Percentiles rank a stretch among this genome's conserved stretches.
These are phyloP conservation scores for Trichaptum fuscoviolaceum DNA, from an alignment of 768 basidiomycete species.

Conservation along the genomic window DNA sequence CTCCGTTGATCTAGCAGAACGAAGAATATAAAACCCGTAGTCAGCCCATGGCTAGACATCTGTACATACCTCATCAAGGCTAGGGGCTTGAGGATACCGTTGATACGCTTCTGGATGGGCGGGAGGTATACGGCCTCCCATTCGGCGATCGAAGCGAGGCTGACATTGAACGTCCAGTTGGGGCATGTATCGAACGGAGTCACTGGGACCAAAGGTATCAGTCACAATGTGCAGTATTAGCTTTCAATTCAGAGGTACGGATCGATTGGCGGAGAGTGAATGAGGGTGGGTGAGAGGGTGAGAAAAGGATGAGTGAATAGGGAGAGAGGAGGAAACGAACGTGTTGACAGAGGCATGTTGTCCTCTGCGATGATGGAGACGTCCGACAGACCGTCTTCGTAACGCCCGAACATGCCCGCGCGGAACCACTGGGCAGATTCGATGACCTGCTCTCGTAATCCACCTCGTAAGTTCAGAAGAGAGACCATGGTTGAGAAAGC, in stretches of 20 bases:
- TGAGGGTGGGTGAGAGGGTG: no score
- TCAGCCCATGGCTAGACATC: no score
- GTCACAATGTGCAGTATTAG: no score
- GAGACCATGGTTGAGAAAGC: no score
- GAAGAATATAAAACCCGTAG: no score
- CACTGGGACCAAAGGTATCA: constrained; percentile 16
- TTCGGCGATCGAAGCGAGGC: constrained; percentile 16
- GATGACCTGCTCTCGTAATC: no score
- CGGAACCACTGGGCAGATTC: constrained; percentile 38
- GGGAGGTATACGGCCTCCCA: constrained; percentile 32
- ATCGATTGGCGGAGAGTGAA: no score
- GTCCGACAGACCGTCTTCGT: constrained; percentile 20
- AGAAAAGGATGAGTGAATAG: no score
- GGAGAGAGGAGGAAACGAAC: no score
- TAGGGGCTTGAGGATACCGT: constrained; percentile 28
- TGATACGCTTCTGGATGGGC: constrained; percentile 31
- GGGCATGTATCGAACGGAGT: constrained; percentile 36
- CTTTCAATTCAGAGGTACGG: no score
- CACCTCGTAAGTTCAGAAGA: no score
- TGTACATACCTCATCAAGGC: no score
- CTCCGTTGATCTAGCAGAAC: constrained; percentile 27
- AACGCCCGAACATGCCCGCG: constrained; percentile 32
- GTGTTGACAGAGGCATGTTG: constrained; percentile 30
- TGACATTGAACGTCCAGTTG: constrained; percentile 26
- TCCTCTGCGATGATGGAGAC: constrained; percentile 30